Percentiles rank a stretch among this genome's conserved stretches.
Conservation (phyloP, 2,329 filamentous ascomycete species). For the Ophiostoma triangulosporum region DNA sequence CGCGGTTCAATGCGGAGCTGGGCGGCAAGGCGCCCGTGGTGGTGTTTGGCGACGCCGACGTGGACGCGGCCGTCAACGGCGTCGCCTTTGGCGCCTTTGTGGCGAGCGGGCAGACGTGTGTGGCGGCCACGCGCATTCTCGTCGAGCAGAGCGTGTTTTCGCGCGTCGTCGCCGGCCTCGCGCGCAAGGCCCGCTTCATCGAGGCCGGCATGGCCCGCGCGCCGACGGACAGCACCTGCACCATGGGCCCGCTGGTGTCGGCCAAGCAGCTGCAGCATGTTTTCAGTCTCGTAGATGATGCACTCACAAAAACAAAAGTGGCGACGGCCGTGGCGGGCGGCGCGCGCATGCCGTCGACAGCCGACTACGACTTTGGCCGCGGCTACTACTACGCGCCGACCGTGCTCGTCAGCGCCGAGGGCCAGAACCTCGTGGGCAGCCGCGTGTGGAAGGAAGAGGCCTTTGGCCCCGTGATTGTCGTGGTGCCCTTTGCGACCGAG, state of each 20-base stretch:
- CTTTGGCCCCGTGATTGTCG: conserved; percentile 66
- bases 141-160: conserved; percentile 56
- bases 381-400: conserved; percentile 73
- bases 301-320: conserved; percentile 30
- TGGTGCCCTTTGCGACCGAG: conserved; percentile 66
- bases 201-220: conserved; percentile 37
- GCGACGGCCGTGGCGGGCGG: conserved; percentile 29
- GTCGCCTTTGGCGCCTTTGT: conserved; percentile 47
- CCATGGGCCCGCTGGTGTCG: conserved; percentile 53
- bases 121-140: conserved; percentile 61
- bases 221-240: conserved; percentile 40
- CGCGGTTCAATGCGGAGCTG: conserved; percentile 57
- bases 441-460: conserved; percentile 70
- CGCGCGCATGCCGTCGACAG: conserved; percentile 31
- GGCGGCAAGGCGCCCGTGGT: conserved; percentile 59
- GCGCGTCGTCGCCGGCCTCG: conserved; percentile 50
- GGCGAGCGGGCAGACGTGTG: conserved; percentile 44
- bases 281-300: conserved; percentile 50
- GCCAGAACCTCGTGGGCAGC: conserved; percentile 47
- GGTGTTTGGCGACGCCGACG: conserved; percentile 50
- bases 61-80: conserved; percentile 55
- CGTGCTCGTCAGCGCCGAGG: conserved; percentile 39
- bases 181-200: conserved; percentile 45
- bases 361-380: conserved; percentile 36
- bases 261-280: conserved; percentile 51